These are phyloP conservation scores for Xerocomellus intermedius DNA, from an alignment of 768 basidiomycete genomes.

Conservation along the genomic window DNA sequence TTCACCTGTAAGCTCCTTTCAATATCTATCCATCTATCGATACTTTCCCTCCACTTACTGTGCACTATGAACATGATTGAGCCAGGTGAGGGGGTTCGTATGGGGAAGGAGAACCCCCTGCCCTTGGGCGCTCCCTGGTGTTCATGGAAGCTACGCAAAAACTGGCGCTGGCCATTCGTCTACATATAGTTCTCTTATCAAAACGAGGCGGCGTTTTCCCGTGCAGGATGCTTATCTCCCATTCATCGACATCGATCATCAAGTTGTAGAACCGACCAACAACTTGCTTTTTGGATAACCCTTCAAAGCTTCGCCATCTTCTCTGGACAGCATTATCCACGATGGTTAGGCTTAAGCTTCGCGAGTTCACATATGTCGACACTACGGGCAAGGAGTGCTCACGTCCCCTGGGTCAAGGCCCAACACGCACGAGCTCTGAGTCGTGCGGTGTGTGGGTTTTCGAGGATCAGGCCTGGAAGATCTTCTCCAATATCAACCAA, in stretches of 20 bases:
- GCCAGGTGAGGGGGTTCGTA: too few relatives aligned
- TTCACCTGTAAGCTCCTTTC: too few relatives aligned
- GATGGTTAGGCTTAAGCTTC: neutral
- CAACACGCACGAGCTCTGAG: neutral
- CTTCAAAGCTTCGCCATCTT: neutral
- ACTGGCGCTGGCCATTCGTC: too few relatives aligned
- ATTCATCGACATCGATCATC: neutral
- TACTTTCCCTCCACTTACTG: too few relatives aligned
- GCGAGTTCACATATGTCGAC: neutral
- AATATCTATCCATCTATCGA: too few relatives aligned
- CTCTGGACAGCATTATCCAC: neutral
- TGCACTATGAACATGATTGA: too few relatives aligned
- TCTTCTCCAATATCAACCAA: neutral
- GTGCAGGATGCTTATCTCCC: too few relatives aligned
- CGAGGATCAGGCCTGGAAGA: neutral
- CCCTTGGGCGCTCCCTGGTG: too few relatives aligned
- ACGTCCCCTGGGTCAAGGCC: neutral
- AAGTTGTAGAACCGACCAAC: neutral
- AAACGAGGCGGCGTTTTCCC: too few relatives aligned
- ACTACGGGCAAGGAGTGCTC: accelerated
- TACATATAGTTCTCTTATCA: too few relatives aligned
- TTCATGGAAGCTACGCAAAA: too few relatives aligned
- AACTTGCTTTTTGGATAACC: neutral
- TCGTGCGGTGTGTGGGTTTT: neutral
- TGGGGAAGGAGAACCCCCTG: too few relatives aligned